Percentiles rank a stretch among this genome's conserved stretches.
These are phyloP conservation scores for Boletales sp. DNA, from an alignment of 768 basidiomycete genomes.

Conservation along the genomic window DNA sequence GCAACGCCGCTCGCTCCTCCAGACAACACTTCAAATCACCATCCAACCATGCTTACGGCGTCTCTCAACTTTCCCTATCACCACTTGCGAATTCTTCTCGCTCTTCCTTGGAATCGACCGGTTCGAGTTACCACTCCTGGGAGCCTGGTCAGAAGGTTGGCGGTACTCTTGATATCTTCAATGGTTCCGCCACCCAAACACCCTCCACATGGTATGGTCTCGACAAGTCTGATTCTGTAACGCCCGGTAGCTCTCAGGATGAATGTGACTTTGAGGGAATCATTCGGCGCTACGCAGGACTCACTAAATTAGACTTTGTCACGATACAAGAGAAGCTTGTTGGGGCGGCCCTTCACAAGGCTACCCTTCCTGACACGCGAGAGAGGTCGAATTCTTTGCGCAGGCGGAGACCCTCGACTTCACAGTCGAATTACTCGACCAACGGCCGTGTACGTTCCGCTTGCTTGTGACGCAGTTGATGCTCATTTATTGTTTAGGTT, in stretches of 20 bases:
- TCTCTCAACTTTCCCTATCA: constrained; percentile 62
- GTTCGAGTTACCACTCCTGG: constrained; percentile 85
- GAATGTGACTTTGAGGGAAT: constrained; percentile 63
- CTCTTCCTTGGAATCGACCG: constrained; percentile 74
- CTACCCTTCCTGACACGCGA: constrained; percentile 51
- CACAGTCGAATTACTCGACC: constrained; percentile 73
- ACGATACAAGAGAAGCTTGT: constrained; percentile 76
- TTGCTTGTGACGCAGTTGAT: constrained; percentile 1
- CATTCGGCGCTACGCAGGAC: constrained; percentile 60
- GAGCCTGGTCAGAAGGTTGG: constrained; percentile 58
- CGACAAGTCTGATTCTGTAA: constrained; percentile 46
- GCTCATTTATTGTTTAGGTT: constrained; percentile 37
- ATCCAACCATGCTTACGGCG: constrained; percentile 49
- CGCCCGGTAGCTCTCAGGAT: constrained; percentile 49
- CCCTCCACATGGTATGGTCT: constrained; percentile 67
- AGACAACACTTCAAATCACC: constrained; percentile 45
- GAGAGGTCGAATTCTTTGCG: constrained; percentile 70
- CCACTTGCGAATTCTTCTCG: constrained; percentile 72
- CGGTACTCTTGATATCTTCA: constrained; percentile 50
- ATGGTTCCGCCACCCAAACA: constrained; percentile 41
- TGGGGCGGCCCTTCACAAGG: constrained; percentile 55
- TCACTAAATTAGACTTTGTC: constrained; percentile 66
- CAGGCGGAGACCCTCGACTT: constrained; percentile 73
- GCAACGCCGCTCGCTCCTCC: constrained; percentile 48
- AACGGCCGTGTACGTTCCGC: constrained; percentile 42